Base-by-base conservation (phyloP, 129 eudicot species). In the Rutidosis leptorrhynchoides region DNA sequence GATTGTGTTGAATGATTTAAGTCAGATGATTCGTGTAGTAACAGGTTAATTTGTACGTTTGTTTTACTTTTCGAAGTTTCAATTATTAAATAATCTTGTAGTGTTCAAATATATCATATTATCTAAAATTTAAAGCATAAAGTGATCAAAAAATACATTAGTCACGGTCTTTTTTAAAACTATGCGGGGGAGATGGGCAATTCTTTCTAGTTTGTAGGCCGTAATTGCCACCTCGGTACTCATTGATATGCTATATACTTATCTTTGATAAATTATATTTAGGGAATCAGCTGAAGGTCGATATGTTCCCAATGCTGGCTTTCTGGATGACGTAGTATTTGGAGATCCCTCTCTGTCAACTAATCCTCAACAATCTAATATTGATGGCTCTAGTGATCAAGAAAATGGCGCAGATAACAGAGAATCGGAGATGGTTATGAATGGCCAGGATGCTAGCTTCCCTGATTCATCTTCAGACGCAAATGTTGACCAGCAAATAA, bases 231-330 rank as follows among this genome's bases (percentile, higher is more conserved):
- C 14, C 27, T 68, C 20, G 0, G 15, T 19, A 42, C 19, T 30
- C 27, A 7, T 35, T 33, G 23, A 25, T 0, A 22, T 35, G 58
- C 42, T 25, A 16, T 28, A 51, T 45, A 25, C 20, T 10, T 29
- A 69, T 14, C 16, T 58, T 26, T 26, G 3, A 20, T 26, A 53
- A 68, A 20, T 20, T 62, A 64, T 67, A 26, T 55, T 42, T 80
- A 93, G 99, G 99, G 99, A 84, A 74, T 93, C 93, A 17, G 96
- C 78, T 60, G 99, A 93, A 73, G 84, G 83, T 75, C 85, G 85
- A 66, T 76, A 68, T 64, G 90, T 93, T 22, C 99, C 99, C 6
- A 93, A 93, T 67, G 90, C 80, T 67, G 96, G 99, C 25, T 93
- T 86, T 75, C 68, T 75, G 3, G 88, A 86, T 74, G 95, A 93